Evolutionary conservation across 2,329 filamentous ascomycete species (phyloP).

Genomic region (Colletotrichum simmondsii): DNA sequence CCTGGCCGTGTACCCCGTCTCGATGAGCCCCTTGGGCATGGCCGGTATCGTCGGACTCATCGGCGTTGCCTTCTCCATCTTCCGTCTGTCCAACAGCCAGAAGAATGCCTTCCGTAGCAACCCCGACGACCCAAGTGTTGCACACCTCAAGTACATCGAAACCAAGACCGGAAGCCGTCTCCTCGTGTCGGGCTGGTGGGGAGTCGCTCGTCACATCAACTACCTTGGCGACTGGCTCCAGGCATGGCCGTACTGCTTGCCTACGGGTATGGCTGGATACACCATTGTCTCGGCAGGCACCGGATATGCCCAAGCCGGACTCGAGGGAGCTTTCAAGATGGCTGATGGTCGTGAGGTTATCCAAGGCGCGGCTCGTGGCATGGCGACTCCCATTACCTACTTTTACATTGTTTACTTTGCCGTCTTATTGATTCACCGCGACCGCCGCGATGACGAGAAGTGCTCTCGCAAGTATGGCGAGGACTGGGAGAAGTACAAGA

Average conservation of each 20-base stretch:
- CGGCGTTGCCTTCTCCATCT: constrained; percentile 83
- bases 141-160: constrained; percentile 86
- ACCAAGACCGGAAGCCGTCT: constrained; percentile 85
- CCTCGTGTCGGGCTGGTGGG: constrained; percentile 93
- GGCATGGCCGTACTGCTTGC: constrained; percentile 89
- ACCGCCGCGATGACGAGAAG: constrained; percentile 89
- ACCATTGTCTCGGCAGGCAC: constrained; percentile 70
- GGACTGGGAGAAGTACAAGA: constrained; percentile 91
- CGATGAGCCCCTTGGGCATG: constrained; percentile 77
- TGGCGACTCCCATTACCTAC: constrained; percentile 90
- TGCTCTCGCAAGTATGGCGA: constrained; percentile 90
- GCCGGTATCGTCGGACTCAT: constrained; percentile 75
- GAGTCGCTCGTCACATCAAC: constrained; percentile 90
- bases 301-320: constrained; percentile 55
- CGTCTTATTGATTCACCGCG: constrained; percentile 85
- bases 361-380: constrained; percentile 79
- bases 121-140: constrained; percentile 81
- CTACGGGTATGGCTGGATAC: constrained; percentile 87
- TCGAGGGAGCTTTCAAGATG: constrained; percentile 66
- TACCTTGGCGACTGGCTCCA: constrained; percentile 96
- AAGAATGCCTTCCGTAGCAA: constrained; percentile 95
- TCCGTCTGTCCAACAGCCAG: constrained; percentile 92
- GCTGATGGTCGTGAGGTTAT: constrained; percentile 73
- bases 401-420: constrained; percentile 96
- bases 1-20: constrained; percentile 81